These are phyloP conservation scores for Cucurbita moschata DNA, from an alignment of 306 rosid genomes.

Conservation along the genomic window DNA sequence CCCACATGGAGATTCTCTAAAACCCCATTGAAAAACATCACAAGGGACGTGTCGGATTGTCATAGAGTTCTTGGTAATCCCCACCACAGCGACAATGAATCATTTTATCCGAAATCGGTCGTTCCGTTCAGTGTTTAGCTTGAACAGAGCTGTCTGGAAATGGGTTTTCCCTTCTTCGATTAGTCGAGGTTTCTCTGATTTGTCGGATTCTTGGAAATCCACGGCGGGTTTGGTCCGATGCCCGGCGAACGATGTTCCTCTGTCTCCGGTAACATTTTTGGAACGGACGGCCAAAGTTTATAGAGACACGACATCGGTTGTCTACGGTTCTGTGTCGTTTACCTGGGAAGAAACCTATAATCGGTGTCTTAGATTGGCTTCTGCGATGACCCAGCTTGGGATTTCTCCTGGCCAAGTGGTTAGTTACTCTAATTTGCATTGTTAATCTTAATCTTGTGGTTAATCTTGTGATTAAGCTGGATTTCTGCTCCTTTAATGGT, in stretches of 20 bases:
- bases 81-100: background rate
- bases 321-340: conserved; percentile 36
- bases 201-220: conserved; percentile 38
- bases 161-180: background rate
- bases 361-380: conserved; percentile 57
- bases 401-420: conserved; percentile 72
- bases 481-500: background rate
- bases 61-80: background rate
- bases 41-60: background rate
- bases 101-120: background rate
- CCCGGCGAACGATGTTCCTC: conserved; percentile 49
- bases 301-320: conserved; percentile 38
- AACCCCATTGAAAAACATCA: background rate
- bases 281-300: conserved; percentile 64
- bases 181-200: background rate
- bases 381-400: conserved; percentile 48
- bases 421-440: conserved; percentile 3
- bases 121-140: background rate
- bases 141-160: background rate
- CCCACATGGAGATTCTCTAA: background rate
- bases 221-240: conserved; percentile 48
- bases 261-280: conserved; percentile 61
- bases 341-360: conserved; percentile 58
- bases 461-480: background rate
- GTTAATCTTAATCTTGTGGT: no score